A percentile compares a stretch with the other conserved stretches of the same genome.
phyloP scores from a whole-genome alignment of 495 filamentous ascomycete species.

The Tuber microsphaerosporum region DNA sequence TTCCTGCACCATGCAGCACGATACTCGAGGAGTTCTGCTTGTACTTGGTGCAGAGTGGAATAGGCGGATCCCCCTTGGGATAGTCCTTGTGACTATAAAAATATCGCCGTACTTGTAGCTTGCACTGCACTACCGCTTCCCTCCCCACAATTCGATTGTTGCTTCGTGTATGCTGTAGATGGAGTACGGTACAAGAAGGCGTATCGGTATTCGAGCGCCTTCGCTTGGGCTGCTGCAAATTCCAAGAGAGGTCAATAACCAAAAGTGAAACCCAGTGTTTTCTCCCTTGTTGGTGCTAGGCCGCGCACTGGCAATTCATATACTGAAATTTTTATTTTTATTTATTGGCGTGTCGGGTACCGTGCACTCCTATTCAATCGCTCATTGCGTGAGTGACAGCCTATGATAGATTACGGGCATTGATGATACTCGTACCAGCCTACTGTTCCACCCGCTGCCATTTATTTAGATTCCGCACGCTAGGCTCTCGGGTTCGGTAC shows the following conservation, averaged over 20 bases:
- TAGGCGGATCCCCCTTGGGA: background rate
- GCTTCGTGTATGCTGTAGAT: background rate
- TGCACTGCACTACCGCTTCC: background rate
- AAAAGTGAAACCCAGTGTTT: background rate
- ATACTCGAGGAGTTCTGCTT: background rate
- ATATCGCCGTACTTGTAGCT: background rate
- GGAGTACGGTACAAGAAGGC: background rate
- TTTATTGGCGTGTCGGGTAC: background rate
- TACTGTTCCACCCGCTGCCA: background rate
- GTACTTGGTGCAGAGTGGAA: background rate
- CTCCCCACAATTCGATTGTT: background rate
- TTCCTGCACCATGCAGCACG: background rate
- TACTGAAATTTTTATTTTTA: background rate
- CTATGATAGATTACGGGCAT: background rate
- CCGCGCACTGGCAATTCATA: background rate
- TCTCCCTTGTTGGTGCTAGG: background rate
- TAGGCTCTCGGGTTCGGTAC: background rate
- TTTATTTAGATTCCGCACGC: conserved; percentile 1
- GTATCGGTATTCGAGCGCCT: background rate
- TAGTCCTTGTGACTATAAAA: background rate
- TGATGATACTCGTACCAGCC: background rate
- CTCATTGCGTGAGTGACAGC: background rate
- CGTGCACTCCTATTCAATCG: background rate
- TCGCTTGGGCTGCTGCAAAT: background rate
- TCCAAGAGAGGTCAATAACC: background rate